These are phyloP conservation scores for Neurospora sp. DNA, from an alignment of 495 filamentous ascomycete genomes.

Conservation along the genomic window DNA sequence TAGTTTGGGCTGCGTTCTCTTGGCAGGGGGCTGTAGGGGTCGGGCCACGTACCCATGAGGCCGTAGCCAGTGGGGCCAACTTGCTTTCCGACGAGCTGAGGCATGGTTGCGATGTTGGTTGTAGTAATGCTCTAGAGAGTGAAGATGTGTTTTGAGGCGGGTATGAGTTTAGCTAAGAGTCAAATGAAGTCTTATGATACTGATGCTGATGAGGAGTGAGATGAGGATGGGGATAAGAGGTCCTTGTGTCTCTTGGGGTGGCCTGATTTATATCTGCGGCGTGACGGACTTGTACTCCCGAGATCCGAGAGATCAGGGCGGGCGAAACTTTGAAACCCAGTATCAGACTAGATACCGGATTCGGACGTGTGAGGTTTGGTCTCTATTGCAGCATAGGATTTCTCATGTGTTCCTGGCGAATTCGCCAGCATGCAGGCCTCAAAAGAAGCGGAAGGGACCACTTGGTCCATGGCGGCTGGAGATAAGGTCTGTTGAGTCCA, in stretches of 20 bases:
- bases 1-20: background rate
- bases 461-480: background rate
- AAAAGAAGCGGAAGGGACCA: background rate
- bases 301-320: background rate
- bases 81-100: conserved; percentile 35
- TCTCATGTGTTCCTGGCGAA: background rate
- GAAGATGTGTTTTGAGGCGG: background rate
- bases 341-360: background rate
- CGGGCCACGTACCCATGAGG: conserved; percentile 34
- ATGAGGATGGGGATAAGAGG: background rate
- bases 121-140: background rate
- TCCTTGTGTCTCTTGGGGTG: background rate
- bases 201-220: background rate
- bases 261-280: background rate
- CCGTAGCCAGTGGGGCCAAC: conserved; percentile 42
- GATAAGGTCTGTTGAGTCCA: background rate
- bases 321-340: background rate
- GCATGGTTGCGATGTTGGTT: conserved; percentile 17
- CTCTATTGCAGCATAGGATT: background rate
- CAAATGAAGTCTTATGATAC: background rate
- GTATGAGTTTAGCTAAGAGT: background rate
- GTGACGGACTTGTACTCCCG: background rate
- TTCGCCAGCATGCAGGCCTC: background rate
- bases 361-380: background rate
- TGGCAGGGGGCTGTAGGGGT: background rate